Evolutionary conservation across 805 yeast species (phyloP).

Genomic region (Soucietia sequanensis): DNA sequence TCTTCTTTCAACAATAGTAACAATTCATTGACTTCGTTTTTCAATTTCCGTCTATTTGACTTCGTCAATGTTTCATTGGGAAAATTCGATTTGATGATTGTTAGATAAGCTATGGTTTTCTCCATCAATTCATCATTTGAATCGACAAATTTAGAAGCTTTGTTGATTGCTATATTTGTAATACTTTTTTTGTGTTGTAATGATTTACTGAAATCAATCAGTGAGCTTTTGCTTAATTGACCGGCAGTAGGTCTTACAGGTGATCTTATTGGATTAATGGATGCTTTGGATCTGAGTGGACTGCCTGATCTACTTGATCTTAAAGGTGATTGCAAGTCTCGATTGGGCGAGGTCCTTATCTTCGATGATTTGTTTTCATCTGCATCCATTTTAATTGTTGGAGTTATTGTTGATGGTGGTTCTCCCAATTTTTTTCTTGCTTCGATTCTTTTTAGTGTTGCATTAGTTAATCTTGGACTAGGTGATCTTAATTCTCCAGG

Average conservation of each 20-base stretch:
- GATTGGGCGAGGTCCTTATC: not conserved
- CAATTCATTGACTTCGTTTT: not conserved
- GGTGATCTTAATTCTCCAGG: constrained; percentile 12
- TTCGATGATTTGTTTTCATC: constrained; percentile 3
- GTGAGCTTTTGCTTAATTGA: no score
- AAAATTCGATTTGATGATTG: constrained; percentile 11
- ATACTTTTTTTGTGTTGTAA: no score
- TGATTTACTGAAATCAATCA: no score
- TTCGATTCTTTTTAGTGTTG: constrained; percentile 35
- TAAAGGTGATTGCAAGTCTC: constrained; percentile 8
- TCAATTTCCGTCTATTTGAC: constrained; percentile 5
- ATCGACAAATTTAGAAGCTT: constrained; percentile 1
- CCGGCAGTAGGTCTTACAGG: no score
- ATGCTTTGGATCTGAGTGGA: not conserved
- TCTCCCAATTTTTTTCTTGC: constrained; percentile 16
- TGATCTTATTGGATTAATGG: not conserved
- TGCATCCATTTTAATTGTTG: constrained; percentile 2
- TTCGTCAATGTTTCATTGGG: constrained; percentile 11
- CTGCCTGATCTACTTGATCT: constrained; percentile 10
- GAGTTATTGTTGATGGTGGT: not conserved
- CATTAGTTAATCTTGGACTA: constrained; percentile 26
- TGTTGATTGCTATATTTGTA: not conserved
- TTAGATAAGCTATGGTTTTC: constrained; percentile 10
- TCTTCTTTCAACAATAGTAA: not conserved
- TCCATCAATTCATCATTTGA: constrained; percentile 10